These are phyloP conservation scores for Rhizophagus sp. DNA, from an alignment of 192 early-diverging fungal species.

Conservation along the genomic window DNA sequence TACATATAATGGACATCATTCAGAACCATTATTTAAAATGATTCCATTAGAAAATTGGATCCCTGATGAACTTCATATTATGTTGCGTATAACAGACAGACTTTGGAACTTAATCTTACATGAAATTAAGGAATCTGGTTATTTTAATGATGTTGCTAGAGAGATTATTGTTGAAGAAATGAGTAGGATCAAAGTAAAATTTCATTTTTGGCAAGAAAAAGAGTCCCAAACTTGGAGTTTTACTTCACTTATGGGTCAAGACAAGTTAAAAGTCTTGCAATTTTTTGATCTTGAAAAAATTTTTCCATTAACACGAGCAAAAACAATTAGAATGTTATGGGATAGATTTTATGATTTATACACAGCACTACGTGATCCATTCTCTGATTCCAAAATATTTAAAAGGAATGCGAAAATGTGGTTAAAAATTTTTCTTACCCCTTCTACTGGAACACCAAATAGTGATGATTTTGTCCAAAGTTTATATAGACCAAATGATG, in stretches of 20 bases:
- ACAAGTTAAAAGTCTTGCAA: no score
- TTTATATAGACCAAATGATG: not conserved
- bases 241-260: no score
- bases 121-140: no score
- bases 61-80: not conserved
- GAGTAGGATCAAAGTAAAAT: no score
- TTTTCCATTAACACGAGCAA: not conserved
- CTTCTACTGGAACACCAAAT: not conserved
- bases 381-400: not conserved
- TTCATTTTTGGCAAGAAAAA: no score
- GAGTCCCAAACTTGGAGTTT: no score
- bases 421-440: not conserved
- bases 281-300: not conserved
- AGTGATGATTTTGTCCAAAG: not conserved
- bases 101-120: not conserved
- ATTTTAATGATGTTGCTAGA: no score
- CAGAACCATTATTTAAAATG: not conserved
- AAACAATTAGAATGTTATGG: not conserved
- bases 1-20: not conserved
- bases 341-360: conserved; percentile 8
- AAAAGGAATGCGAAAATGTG: not conserved
- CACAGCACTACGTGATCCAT: not conserved
- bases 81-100: not conserved
- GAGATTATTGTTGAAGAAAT: no score
- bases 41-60: not conserved